Base-by-base conservation (phyloP, 2,329 filamentous ascomycete species). In the Aspergillus chevalieri region DNA sequence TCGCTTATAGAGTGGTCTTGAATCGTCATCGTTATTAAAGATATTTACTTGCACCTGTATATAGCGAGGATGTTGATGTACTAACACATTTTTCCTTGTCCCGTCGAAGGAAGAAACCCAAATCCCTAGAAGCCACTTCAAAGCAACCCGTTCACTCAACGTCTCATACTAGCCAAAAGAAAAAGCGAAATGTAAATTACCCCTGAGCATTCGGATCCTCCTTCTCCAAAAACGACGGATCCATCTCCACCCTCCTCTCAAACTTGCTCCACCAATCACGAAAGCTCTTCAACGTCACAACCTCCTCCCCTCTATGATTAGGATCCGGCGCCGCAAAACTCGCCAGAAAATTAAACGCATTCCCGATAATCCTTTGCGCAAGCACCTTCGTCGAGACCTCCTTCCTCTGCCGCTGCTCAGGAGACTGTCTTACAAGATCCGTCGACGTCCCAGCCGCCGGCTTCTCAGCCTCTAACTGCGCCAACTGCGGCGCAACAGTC, bases 231-330 rank as follows among this genome's bases (percentile, higher is more conserved):
- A 98, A 98, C 6, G 82, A 81, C 0, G 93, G 92, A 72, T 98
- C 93, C 56, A 82, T 79, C 60, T 91, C 85, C 36, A 98, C 80
- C 64, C 84, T 85, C 53, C 82, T 81, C 74, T 98, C 92, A 72
- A 98, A 98, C 71, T 96, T 97, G 52, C 78, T 80, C 93, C 94
- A 98, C 93, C 94, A 98, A 51, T 95, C 89, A 72, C 94, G 86
- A 67, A 98, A 98, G 4, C 87, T 89, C 72, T 88, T 93, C 56
- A 98, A 72, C n/a, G 93, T 91, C 21, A 98, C 88, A 10, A 94
- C 86, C 67, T 97, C 92, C 43, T 86, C 81, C 0, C 86, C 86
- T 2, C 75, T 78, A 19, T 58, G 57, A 22, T 74, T 73, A 0
- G 65, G 64, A 58, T 71, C 75, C 49, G 79, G 78, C 34, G 83